Evolutionary conservation across 345 rosid genomes (phyloP).

Genomic region (Carallia pectinifolia): DNA sequence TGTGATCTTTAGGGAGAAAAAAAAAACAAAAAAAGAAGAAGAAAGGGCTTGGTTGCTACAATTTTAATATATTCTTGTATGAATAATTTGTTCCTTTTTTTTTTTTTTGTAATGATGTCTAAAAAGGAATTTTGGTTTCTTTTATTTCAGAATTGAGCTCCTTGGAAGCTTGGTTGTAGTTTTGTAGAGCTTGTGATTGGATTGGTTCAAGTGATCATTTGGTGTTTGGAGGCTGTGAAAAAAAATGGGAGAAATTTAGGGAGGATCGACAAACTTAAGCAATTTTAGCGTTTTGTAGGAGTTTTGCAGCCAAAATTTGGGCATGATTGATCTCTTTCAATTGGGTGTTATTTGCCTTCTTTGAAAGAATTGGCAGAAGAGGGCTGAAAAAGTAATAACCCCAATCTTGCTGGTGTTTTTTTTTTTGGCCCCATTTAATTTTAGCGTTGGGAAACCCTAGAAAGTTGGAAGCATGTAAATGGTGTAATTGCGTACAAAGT

Average conservation of each 20-base stretch:
- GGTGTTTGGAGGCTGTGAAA: conserved; percentile 12
- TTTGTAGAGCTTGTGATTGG: conserved; percentile 21
- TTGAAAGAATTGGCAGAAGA: neutral
- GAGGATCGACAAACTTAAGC: conserved; percentile 14
- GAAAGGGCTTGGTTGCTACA: too few relatives aligned
- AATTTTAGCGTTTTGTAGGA: conserved; percentile 10
- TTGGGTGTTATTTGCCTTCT: conserved; percentile 15
- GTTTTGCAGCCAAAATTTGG: conserved; percentile 16
- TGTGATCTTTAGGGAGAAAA: too few relatives aligned
- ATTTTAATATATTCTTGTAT: too few relatives aligned
- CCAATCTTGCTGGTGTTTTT: conserved; percentile 10
- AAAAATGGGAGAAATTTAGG: conserved; percentile 13
- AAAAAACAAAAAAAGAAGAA: neutral
- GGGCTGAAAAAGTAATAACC: conserved; percentile 13
- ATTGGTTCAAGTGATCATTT: conserved; percentile 15
- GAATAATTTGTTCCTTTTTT: conserved; percentile 8
- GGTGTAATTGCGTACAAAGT: neutral
- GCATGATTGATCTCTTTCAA: conserved; percentile 15
- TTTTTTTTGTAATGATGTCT: neutral
- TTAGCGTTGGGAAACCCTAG: conserved; percentile 7
- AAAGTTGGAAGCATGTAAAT: neutral
- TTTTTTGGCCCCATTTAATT: neutral
- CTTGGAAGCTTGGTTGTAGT: conserved; percentile 30
- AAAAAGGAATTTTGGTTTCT: neutral
- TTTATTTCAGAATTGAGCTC: conserved; percentile 38